A percentile compares a stretch with the other conserved stretches of the same genome.
phyloP scores from a whole-genome alignment of 352 stramenopile genomes.

The Nothophytophthora sp. region DNA sequence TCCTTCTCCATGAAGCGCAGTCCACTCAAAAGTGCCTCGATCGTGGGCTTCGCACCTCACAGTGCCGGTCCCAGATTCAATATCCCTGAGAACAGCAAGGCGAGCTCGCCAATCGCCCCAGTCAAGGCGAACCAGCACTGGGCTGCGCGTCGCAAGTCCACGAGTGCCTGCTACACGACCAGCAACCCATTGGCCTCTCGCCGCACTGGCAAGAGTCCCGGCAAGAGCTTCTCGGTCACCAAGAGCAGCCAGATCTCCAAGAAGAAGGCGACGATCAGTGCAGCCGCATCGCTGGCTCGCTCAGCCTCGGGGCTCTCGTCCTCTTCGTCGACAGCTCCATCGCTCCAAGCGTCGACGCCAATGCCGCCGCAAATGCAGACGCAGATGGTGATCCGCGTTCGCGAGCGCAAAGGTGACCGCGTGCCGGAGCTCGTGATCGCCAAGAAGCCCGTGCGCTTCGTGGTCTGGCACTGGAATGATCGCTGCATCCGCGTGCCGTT shows the following conservation, averaged over 20 bases:
- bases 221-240: constrained; percentile 21
- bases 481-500: constrained; percentile 51
- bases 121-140: constrained; percentile 23
- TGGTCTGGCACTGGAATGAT: constrained; percentile 72
- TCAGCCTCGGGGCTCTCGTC: constrained; percentile 9
- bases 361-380: constrained; percentile 23
- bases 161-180: constrained; percentile 33
- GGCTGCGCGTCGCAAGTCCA: constrained; percentile 56
- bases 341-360: background rate
- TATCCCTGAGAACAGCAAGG: background rate
- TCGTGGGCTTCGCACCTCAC: constrained; percentile 2
- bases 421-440: constrained; percentile 63
- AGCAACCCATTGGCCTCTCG: background rate
- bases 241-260: constrained; percentile 23
- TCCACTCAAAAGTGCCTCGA: constrained; percentile 34
- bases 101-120: constrained; percentile 1
- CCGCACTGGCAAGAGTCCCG: constrained; percentile 5
- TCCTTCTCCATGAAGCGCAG: constrained; percentile 73
- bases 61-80: background rate
- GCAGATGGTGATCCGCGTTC: constrained; percentile 61
- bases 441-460: constrained; percentile 46
- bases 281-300: constrained; percentile 5
- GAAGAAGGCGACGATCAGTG: constrained; percentile 10
- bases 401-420: constrained; percentile 46
- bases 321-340: constrained; percentile 9